Percentiles rank a stretch among this genome's conserved stretches.
Evolutionary conservation across 176 grass and related monocot genomes (phyloP).

Genomic region (Tillandsia leiboldiana): DNA sequence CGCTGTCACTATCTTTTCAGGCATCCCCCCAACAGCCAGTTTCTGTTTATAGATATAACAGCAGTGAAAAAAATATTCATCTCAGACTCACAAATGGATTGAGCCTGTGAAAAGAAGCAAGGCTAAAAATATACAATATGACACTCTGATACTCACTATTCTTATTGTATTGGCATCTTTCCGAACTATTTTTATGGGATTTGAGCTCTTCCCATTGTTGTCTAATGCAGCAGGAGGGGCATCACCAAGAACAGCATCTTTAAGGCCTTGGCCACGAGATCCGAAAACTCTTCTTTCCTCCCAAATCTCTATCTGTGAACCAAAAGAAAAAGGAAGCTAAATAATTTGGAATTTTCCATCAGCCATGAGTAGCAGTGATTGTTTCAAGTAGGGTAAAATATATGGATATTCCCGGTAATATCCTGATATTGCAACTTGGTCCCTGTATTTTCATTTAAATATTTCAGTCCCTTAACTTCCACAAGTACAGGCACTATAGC

Average conservation of each 20-base stretch:
- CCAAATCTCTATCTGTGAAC: slow-evolving; percentile 78
- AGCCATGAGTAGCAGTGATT: not conserved
- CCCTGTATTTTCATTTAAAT: no score
- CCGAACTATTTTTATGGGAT: slow-evolving; percentile 45
- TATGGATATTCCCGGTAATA: no score
- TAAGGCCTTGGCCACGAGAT: slow-evolving; percentile 55
- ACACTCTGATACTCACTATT: slow-evolving; percentile 52
- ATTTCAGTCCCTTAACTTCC: not conserved
- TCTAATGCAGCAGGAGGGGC: slow-evolving; percentile 28
- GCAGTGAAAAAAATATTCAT: slow-evolving; percentile 17
- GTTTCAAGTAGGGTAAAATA: no score
- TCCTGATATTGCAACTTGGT: no score
- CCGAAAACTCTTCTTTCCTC: slow-evolving; percentile 93
- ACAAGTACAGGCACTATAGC: not conserved
- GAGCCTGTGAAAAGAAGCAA: slow-evolving; percentile 16
- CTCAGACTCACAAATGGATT: slow-evolving; percentile 20
- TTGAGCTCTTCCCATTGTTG: slow-evolving; percentile 45
- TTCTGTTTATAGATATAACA: slow-evolving; percentile 35
- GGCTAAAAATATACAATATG: slow-evolving; percentile 1
- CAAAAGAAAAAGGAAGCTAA: slow-evolving; percentile 15
- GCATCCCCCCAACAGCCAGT: slow-evolving; percentile 69
- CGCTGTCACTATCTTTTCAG: slow-evolving; percentile 79
- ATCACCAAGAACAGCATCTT: slow-evolving; percentile 68
- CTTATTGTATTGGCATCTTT: slow-evolving; percentile 63
- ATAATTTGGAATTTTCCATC: not conserved